These are phyloP conservation scores for Corchorus olitorius DNA, from an alignment of 345 rosid species.

Conservation along the genomic window DNA sequence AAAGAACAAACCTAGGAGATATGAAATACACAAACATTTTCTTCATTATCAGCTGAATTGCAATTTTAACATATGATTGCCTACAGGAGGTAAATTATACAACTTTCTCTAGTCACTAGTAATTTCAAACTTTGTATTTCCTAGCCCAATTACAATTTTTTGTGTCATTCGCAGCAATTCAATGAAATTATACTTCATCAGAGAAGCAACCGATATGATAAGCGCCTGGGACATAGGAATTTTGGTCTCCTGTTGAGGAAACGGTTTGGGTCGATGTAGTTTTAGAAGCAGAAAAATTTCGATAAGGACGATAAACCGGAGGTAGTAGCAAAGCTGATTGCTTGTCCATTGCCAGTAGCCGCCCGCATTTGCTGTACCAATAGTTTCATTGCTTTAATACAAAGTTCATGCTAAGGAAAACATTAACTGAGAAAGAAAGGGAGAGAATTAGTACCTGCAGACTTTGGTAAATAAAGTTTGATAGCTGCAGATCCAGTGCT, in stretches of 20 bases:
- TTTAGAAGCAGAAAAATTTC: slow-evolving; percentile 29
- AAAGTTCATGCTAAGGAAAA: neutral
- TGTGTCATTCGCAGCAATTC: neutral
- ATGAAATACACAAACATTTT: slow-evolving; percentile 21
- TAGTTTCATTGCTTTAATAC: slow-evolving; percentile 16
- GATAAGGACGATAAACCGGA: slow-evolving; percentile 54
- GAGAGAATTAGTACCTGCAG: slow-evolving; percentile 57
- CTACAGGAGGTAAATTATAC: neutral
- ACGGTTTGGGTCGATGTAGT: slow-evolving; percentile 15
- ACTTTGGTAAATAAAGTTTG: slow-evolving; percentile 66
- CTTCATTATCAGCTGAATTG: too few relatives aligned
- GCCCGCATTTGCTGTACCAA: slow-evolving; percentile 69
- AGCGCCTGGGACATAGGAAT: slow-evolving; percentile 36
- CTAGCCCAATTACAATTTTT: neutral
- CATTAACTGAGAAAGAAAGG: neutral
- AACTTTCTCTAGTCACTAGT: neutral
- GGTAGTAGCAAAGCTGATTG: slow-evolving; percentile 59
- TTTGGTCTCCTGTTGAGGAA: slow-evolving; percentile 35
- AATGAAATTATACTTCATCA: slow-evolving; percentile 35
- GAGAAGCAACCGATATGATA: slow-evolving; percentile 59
- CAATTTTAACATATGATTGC: neutral
- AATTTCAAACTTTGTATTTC: slow-evolving; percentile 9
- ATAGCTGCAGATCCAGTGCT: slow-evolving; percentile 90
- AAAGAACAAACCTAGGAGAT: slow-evolving; percentile 13
- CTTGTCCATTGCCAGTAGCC: slow-evolving; percentile 71